phyloP scores from a whole-genome alignment of 768 basidiomycete genomes.

The Lactifluus hygrophoroides region DNA sequence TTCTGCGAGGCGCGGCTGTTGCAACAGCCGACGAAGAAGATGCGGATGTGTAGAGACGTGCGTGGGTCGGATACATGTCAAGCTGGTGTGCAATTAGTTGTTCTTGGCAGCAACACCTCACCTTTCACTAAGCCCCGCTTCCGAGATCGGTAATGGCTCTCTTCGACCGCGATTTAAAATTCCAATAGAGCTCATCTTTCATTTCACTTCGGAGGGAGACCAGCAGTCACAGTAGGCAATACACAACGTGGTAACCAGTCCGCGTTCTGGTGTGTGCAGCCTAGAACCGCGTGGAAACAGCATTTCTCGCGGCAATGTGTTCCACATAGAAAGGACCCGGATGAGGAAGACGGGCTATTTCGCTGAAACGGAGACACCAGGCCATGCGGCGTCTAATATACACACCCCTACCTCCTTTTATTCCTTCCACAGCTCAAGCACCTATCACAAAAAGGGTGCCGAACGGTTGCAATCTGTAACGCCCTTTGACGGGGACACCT shows the following conservation, averaged over 20 bases:
- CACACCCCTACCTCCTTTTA: neutral
- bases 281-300: slow-evolving; percentile 11
- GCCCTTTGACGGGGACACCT: neutral
- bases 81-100: neutral
- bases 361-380: neutral
- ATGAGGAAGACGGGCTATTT: neutral
- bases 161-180: neutral
- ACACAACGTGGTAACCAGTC: neutral
- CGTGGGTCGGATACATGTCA: neutral
- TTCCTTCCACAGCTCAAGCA: neutral
- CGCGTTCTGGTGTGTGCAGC: neutral
- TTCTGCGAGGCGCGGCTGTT: slow-evolving; percentile 35
- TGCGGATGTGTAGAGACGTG: neutral
- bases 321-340: neutral
- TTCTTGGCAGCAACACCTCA: neutral
- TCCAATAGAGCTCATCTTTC: neutral
- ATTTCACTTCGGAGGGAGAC: neutral
- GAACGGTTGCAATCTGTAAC: neutral
- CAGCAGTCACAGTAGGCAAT: neutral
- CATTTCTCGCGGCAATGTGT: neutral
- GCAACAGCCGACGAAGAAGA: slow-evolving; percentile 2
- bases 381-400: neutral
- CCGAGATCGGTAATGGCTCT: neutral
- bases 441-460: neutral
- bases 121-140: neutral